Base-by-base conservation (phyloP, 176 grass and related monocot species). In the Areca catechu region DNA sequence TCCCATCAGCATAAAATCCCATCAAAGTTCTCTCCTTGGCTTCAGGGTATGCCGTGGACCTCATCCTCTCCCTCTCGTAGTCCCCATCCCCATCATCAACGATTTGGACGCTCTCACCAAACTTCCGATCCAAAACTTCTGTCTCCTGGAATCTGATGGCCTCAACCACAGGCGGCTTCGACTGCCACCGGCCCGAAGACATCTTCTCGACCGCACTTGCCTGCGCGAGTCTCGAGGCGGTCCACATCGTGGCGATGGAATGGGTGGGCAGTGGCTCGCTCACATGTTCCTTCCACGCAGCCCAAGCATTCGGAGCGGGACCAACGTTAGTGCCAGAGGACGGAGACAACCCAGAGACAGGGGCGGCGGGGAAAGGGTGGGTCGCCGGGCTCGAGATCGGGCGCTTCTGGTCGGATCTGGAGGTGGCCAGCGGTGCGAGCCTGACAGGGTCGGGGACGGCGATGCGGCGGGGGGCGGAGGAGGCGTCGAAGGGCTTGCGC, bases 171-270 rank as follows among this genome's bases (percentile, higher is more conserved):
- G 70, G 48, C 7, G 78, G 82, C 76, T 78, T 92, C 0, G 67
- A 70, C 47, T 85, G 56, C 88, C 88, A 99, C 47, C 63, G 73
- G 16, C 88, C 94, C 20, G 88, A 99, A 57, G 89, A 89, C 37
- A 99, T 88, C 72, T 93, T 99, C 79, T 99, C 94, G 61, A 98
- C 79, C 12, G 88, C 94, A 75, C 88, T 99, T 1, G 94, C 94
- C 84, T 89, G 84, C 3, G 94, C 94, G 51, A 99, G 76, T 59
- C 81, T 83, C 19, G 73, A 77, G 19, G 88, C 70, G 17, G 88
- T 86, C 84, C 94, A 98, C 21, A 48, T 29, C 5, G 69, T 29
- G 0, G 63, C 5, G n/a, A 53, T 18, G 4, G 67, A 24, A 17
- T 61, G 49, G 15, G 34, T 43, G 34, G 34, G 34, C 34, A 43